Evolutionary conservation across 2,329 filamentous ascomycete species (phyloP).

Genomic region (Aureobasidium lini): DNA sequence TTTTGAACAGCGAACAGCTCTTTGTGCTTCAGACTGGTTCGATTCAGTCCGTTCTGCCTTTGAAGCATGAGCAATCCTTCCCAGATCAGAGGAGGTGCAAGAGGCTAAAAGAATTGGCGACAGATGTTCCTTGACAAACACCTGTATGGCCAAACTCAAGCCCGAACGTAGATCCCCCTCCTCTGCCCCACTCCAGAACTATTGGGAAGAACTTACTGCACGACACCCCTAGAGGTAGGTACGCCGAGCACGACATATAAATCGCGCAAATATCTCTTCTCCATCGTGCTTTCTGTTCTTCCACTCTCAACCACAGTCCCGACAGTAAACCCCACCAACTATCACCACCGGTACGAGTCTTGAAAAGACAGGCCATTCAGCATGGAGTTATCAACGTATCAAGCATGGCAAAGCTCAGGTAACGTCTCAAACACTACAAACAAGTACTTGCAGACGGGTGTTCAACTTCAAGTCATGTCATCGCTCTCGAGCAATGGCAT

Average conservation of each 20-base stretch:
- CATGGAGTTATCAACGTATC: conserved; percentile 5
- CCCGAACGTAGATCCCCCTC: not conserved
- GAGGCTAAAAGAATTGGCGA: not conserved
- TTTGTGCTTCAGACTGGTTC: too few relatives aligned
- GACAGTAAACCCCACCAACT: not conserved
- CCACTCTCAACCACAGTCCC: not conserved
- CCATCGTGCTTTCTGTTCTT: not conserved
- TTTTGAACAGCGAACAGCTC: too few relatives aligned
- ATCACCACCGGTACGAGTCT: not conserved
- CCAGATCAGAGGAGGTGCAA: not conserved
- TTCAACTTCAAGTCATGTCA: not conserved
- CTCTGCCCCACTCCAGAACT: not conserved
- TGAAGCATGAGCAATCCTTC: too few relatives aligned
- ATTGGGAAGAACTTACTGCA: not conserved
- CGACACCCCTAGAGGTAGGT: conserved; percentile 7
- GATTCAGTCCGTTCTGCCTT: too few relatives aligned
- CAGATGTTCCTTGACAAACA: not conserved
- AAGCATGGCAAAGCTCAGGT: conserved; percentile 11
- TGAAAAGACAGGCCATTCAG: not conserved
- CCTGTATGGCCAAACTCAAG: not conserved
- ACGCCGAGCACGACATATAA: conserved; percentile 3
- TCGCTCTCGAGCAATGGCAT: not conserved
- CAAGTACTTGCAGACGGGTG: conserved; percentile 14
- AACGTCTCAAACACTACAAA: conserved; percentile 11
- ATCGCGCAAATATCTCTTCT: not conserved